Evolutionary conservation across 129 eudicot genomes (phyloP).

Genomic region (Centella asiatica): DNA sequence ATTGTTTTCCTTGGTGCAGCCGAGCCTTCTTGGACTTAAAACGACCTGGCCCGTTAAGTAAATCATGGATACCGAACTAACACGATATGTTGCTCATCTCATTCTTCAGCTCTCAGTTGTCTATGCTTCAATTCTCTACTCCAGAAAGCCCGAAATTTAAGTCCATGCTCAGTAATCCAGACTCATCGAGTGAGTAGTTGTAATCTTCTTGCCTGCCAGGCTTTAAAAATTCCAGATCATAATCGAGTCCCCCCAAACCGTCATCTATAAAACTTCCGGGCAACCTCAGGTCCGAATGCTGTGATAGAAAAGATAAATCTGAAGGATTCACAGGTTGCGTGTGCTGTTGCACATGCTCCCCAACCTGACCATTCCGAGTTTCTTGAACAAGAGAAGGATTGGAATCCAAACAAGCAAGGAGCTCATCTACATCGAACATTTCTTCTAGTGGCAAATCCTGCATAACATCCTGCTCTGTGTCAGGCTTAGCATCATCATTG

Average conservation of each 20-base stretch:
- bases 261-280: slow-evolving; percentile 15
- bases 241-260: slow-evolving; percentile 6
- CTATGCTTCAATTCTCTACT: neutral
- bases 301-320: slow-evolving; percentile 15
- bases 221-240: slow-evolving; percentile 50
- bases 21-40: too few relatives aligned
- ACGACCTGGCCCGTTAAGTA: too few relatives aligned
- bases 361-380: neutral
- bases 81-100: too few relatives aligned
- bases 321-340: neutral
- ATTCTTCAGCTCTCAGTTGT: neutral
- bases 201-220: slow-evolving; percentile 61
- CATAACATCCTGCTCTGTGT: slow-evolving; percentile 10
- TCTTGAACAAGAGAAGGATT: neutral
- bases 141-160: slow-evolving; percentile 3
- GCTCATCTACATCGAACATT: slow-evolving; percentile 65
- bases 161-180: slow-evolving; percentile 36
- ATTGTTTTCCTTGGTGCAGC: too few relatives aligned
- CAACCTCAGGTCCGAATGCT: slow-evolving; percentile 9
- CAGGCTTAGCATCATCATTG: neutral
- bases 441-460: slow-evolving; percentile 32
- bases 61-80: too few relatives aligned
- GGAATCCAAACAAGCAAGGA: slow-evolving; percentile 33
- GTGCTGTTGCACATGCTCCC: neutral
- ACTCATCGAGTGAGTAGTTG: slow-evolving; percentile 25